Evolutionary conservation across 345 rosid genomes (phyloP).

Genomic region (Psidium friedrichsthalianum): DNA sequence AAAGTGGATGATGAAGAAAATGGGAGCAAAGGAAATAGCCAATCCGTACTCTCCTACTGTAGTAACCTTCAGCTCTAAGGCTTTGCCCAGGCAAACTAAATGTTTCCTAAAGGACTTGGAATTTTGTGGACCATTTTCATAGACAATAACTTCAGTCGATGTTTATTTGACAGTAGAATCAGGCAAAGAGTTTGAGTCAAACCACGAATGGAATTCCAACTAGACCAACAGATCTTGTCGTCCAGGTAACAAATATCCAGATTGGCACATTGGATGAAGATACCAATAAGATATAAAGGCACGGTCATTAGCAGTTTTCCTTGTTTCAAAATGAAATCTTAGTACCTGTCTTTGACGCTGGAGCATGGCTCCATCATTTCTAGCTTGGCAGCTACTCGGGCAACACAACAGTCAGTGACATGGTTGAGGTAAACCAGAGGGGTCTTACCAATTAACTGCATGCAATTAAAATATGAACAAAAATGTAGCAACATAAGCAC

Average conservation of each 20-base stretch:
- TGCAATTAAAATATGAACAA: background rate
- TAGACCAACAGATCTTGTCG: background rate
- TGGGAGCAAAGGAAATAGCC: background rate
- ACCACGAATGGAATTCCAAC: background rate
- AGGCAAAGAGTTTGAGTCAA: background rate
- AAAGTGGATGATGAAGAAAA: background rate
- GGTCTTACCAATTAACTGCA: slow-evolving; percentile 64
- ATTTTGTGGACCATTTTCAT: background rate
- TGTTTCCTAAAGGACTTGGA: background rate
- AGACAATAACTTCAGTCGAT: background rate
- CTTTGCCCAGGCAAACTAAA: background rate
- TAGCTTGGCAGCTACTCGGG: slow-evolving; percentile 69
- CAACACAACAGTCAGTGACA: slow-evolving; percentile 56
- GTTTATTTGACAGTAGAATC: background rate
- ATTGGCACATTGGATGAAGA: background rate
- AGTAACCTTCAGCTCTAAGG: background rate
- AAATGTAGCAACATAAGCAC: background rate
- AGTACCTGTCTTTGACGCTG: slow-evolving; percentile 83
- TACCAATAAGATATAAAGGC: background rate
- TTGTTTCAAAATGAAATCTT: background rate
- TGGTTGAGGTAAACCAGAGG: slow-evolving; percentile 77
- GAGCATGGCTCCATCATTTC: slow-evolving; percentile 90
- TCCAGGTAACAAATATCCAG: background rate
- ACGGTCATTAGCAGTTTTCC: background rate
- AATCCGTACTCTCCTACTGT: background rate